A percentile compares a stretch with the other conserved stretches of the same genome.
These are phyloP conservation scores for Naganishia sp. DNA, from an alignment of 1,284 basidiomycete genomes.

Conservation along the genomic window DNA sequence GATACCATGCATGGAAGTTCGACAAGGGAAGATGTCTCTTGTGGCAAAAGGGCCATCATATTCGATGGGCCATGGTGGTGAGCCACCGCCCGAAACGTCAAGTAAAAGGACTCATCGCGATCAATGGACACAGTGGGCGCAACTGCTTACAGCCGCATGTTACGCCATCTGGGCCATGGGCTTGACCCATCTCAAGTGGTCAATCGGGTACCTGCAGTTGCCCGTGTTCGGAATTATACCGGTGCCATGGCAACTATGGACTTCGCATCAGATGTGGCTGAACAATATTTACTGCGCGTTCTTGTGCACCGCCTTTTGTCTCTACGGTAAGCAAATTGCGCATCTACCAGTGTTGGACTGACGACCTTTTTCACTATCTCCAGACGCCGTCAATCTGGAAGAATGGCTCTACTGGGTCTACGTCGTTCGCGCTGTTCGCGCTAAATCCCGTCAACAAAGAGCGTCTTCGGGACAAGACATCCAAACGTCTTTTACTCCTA, in stretches of 20 bases:
- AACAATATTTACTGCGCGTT: constrained; percentile 7
- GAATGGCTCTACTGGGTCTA: constrained; percentile 30
- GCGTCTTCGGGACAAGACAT: background rate
- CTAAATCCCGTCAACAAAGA: constrained; percentile 14
- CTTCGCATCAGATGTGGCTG: background rate
- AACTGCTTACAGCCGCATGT: constrained; percentile 14
- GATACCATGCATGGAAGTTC: constrained; percentile 21
- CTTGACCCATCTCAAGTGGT: constrained; percentile 16
- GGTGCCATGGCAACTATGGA: constrained; percentile 23
- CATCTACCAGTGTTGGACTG: background rate
- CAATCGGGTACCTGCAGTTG: constrained; percentile 13
- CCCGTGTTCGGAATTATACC: constrained; percentile 25
- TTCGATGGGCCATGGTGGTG: constrained; percentile 18
- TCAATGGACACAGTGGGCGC: constrained; percentile 5
- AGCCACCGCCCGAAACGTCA: background rate
- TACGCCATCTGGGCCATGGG: constrained; percentile 24
- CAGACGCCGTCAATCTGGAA: constrained; percentile 29
- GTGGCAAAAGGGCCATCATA: constrained; percentile 17
- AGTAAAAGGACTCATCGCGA: background rate
- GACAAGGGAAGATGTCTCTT: constrained; percentile 14
- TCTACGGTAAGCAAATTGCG: constrained; percentile 8
- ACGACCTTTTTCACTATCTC: background rate
- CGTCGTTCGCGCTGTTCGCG: constrained; percentile 20
- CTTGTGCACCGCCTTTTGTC: constrained; percentile 16
- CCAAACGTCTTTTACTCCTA: background rate